Evolutionary conservation across 371 early-diverging fungal genomes (phyloP).

Genomic region (Parasitella parasitica): DNA sequence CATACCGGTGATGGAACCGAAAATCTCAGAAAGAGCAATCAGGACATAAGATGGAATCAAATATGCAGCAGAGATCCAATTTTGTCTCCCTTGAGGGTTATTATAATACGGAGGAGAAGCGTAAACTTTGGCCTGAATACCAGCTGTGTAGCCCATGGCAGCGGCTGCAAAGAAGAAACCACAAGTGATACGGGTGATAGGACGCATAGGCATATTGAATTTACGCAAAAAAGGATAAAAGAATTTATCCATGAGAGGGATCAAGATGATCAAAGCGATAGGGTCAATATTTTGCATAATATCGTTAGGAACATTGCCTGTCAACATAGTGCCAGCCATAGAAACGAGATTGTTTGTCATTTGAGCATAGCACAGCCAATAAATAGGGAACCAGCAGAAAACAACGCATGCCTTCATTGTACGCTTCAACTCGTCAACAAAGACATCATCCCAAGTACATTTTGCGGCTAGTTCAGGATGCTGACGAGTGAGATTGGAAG

Average conservation of each 20-base stretch:
- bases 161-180: slow-evolving; percentile 68
- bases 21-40: slow-evolving; percentile 64
- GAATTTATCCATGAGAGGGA: slow-evolving; percentile 70
- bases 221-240: slow-evolving; percentile 69
- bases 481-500: slow-evolving; percentile 24
- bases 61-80: slow-evolving; percentile 62
- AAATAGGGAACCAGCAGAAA: slow-evolving; percentile 72
- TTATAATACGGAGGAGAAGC: slow-evolving; percentile 4
- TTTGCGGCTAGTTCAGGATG: slow-evolving; percentile 38
- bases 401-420: slow-evolving; percentile 70
- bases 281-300: slow-evolving; percentile 68
- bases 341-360: slow-evolving; percentile 76
- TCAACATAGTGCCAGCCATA: slow-evolving; percentile 69
- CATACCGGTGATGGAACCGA: slow-evolving; percentile 73
- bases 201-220: slow-evolving; percentile 63
- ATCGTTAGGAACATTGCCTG: slow-evolving; percentile 65
- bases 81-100: slow-evolving; percentile 26
- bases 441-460: slow-evolving; percentile 68
- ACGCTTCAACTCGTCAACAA: slow-evolving; percentile 70
- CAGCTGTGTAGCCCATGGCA: slow-evolving; percentile 71
- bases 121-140: slow-evolving; percentile 71
- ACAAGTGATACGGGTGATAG: slow-evolving; percentile 67
- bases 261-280: slow-evolving; percentile 63
- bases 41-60: slow-evolving; percentile 65
- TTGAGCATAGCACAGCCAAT: slow-evolving; percentile 79